Base-by-base conservation (phyloP, 352 stramenopile species). In the Pythium myriotylum region DNA sequence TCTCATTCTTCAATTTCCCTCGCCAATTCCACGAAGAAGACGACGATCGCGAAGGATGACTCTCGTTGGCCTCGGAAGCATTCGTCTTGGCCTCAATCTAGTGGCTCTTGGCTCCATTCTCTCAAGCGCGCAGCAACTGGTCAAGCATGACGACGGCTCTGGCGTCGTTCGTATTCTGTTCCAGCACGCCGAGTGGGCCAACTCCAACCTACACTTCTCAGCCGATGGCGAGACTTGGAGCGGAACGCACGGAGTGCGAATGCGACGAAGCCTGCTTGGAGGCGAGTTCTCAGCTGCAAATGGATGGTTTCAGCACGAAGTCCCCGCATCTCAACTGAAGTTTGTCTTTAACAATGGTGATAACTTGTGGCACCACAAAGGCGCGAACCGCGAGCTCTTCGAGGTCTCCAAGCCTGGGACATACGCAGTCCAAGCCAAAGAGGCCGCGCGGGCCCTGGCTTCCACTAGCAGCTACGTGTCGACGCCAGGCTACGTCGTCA, bases 311-410 rank as follows among this genome's bases (percentile, higher is more conserved):
- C 42, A 78, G 62, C 71, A 78, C 67, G 37, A 35, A 14, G 45
- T 81, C 61, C 55, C 65, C 58, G 52, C 73, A 13, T 47, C 32
- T 20, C 56, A 73, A 45, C 61, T 76, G 20, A 64, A 81, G 67
- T 78, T 81, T 51, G 73, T 81, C 22, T 81, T 78, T 63, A 82
- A 82, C 62, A 64, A 79, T 60, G 62, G 66, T 59, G 66, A 72
- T 58, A 64, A 65, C 13, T 35, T 66, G 19, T 81, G 69, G 73
- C 63, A 82, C 62, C 77, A 79, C 71, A 79, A 79, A 56, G 41
- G 29, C 5, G 10, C 5, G 5, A 35, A 65, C 46, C 70, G 62
- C 50, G 55, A 70, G 40, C 77, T 78, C 71, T 82, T 76, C 62
- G 48, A 67, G 20, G 65, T 77, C 43, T 52, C 64, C 33, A 67